Evolutionary conservation across 2,329 filamentous ascomycete species (phyloP), one percentile per base, ranked within the genome.

Genomic region (Colletotrichum abscissum): DNA sequence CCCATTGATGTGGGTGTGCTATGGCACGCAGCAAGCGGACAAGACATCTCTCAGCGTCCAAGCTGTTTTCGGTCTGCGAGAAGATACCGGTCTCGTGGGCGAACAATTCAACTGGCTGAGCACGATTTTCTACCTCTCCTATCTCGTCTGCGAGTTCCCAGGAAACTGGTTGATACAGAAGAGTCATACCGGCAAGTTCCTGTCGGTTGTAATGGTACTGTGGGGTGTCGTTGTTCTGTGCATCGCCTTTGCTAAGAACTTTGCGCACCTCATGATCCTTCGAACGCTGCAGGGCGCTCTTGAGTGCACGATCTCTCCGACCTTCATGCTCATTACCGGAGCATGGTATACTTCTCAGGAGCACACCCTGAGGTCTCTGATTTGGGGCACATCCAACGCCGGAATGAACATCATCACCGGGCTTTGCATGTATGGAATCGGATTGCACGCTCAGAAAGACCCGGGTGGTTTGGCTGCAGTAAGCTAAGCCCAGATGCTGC

Each of bases 131-230:
- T 81, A 81, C 42, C 74, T 80, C 4, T 73, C 79, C 3, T 80
- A 78, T 71, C 58, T 79, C 63, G 73, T 79, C 6, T 78, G 75
- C 68, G 80, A 81, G 75, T 75, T 73, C 2, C 79, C 78, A 0
- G 76, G 73, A 4, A 81, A 80, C 57, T 81, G 64, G 64, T n/a
- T 60, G 64, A 59, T 67, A 7, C 64, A 67, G 16, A 59, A 60
- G 55, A 35, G n/a, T 75, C 78, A 82, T 11, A 79, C 80, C 0
- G 82, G 82, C 35, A 79, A 78, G 52, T 79, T 81, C 19, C 67
- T 84, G 16, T 80, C 80, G 8, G 77, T 79, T 5, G 80, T 81
- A 56, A 83, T 84, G 81, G 64, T 80, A 0, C 55, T 77, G 0
- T 80, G 79, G 78, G 80, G 80, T 12, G 71, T 81, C 4, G 62